Conservation (phyloP, 306 rosid species). For the Amphicarpaea edgeworthii region DNA sequence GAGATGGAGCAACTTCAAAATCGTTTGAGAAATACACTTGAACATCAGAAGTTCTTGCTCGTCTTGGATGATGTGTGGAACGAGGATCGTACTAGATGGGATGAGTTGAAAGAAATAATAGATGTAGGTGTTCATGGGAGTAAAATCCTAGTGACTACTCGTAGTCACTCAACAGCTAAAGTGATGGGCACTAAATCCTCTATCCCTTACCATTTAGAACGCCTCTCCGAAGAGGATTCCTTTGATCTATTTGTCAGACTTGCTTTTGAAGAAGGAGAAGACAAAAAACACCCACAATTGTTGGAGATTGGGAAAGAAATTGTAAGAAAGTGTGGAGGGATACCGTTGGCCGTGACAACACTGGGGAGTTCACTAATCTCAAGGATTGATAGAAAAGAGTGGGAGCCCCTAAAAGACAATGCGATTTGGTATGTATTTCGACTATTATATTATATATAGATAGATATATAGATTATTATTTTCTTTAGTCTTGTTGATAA, state of each 20-base stretch:
- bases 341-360: not conserved
- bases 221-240: not conserved
- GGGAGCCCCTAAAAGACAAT: not conserved
- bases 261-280: slow-evolving; percentile 41
- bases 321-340: not conserved
- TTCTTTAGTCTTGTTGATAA: too few relatives aligned
- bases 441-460: too few relatives aligned
- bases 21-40: not conserved
- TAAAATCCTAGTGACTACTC: not conserved
- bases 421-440: too few relatives aligned
- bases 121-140: not conserved
- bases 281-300: not conserved
- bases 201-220: not conserved
- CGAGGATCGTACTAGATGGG: not conserved
- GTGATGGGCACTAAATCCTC: not conserved
- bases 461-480: too few relatives aligned
- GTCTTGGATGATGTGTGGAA: not conserved
- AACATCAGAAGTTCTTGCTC: not conserved
- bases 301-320: not conserved
- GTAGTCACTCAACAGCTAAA: not conserved
- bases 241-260: slow-evolving; percentile 35
- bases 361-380: not conserved
- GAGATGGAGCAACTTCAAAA: not conserved
- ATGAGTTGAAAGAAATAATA: not conserved
- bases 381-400: not conserved